A percentile compares a stretch with the other conserved stretches of the same genome.
Conservation (phyloP, 2,329 filamentous ascomycete species). For the Davidsoniella virescens region DNA sequence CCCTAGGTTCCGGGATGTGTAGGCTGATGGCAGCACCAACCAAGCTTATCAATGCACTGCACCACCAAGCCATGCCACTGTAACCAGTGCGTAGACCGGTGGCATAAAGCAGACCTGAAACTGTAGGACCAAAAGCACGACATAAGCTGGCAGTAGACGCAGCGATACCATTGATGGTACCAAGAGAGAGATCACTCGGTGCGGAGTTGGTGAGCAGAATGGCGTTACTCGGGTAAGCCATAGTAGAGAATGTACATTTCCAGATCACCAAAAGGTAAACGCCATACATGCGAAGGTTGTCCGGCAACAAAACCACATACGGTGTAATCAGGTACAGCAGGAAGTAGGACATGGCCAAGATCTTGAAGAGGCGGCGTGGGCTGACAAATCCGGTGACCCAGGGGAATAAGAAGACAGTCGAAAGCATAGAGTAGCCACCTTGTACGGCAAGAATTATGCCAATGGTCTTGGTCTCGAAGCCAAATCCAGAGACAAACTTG, state of each 20-base stretch:
- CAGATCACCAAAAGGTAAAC: constrained; percentile 66
- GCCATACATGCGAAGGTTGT: constrained; percentile 51
- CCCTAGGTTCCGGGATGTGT: constrained; percentile 52
- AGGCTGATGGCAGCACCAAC: constrained; percentile 60
- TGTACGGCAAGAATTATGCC: constrained; percentile 80
- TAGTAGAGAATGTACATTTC: constrained; percentile 85
- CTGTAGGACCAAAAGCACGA: constrained; percentile 72
- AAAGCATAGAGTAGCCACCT: constrained; percentile 75
- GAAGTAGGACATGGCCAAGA: constrained; percentile 71
- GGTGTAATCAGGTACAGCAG: constrained; percentile 74
- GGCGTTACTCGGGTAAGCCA: constrained; percentile 79
- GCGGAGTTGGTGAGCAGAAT: constrained; percentile 83
- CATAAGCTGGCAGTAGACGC: constrained; percentile 82
- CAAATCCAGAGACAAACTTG: constrained; percentile 77
- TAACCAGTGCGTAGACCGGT: constrained; percentile 64
- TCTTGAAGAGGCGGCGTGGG: constrained; percentile 63
- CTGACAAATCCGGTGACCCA: constrained; percentile 60
- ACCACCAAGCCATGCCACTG: constrained; percentile 89
- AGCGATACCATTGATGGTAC: constrained; percentile 82
- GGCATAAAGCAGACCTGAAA: constrained; percentile 75
- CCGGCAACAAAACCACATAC: constrained; percentile 73
- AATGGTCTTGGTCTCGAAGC: constrained; percentile 65
- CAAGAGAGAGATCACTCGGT: constrained; percentile 67
- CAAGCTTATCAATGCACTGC: constrained; percentile 59
- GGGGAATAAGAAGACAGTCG: constrained; percentile 73